These are phyloP conservation scores for Naganishia friedmannii DNA, from an alignment of 768 basidiomycete genomes.

Conservation along the genomic window DNA sequence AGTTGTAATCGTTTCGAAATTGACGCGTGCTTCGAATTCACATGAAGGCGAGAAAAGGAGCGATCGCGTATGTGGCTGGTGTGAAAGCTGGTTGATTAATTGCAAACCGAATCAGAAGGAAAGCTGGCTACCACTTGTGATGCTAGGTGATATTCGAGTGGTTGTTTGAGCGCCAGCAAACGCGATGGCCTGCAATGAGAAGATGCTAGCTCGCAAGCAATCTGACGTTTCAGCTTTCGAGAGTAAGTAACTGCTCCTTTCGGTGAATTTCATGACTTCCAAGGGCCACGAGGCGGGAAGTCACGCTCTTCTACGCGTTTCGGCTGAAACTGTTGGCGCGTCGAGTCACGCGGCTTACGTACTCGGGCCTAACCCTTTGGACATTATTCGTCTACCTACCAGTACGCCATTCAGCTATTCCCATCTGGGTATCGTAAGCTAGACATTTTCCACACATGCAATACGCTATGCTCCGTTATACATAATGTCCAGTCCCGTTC, in stretches of 20 bases:
- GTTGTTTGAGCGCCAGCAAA: background rate
- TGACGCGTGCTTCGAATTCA: slow-evolving; percentile 2
- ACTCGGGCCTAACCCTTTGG: too few relatives aligned
- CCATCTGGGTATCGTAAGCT: too few relatives aligned
- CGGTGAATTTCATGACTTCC: background rate
- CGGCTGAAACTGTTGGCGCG: background rate
- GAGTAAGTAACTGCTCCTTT: background rate
- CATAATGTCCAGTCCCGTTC: background rate
- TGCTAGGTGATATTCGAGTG: background rate
- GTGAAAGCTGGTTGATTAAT: too few relatives aligned
- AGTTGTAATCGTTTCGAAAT: slow-evolving; percentile 9
- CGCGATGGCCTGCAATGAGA: background rate
- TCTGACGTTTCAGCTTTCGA: background rate
- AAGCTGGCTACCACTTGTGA: background rate
- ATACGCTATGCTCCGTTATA: slow-evolving; percentile 4
- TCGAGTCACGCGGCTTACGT: background rate
- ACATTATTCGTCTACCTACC: too few relatives aligned
- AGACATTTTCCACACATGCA: background rate
- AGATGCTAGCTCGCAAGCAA: too few relatives aligned
- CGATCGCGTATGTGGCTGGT: background rate
- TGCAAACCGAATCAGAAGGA: background rate
- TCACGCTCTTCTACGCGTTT: background rate
- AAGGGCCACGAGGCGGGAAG: background rate
- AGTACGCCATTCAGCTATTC: too few relatives aligned
- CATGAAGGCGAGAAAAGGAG: slow-evolving; percentile 17